A percentile compares a stretch with the other conserved stretches of the same genome.
phyloP scores from a whole-genome alignment of 306 rosid genomes.

The Cucurbita moschata region DNA sequence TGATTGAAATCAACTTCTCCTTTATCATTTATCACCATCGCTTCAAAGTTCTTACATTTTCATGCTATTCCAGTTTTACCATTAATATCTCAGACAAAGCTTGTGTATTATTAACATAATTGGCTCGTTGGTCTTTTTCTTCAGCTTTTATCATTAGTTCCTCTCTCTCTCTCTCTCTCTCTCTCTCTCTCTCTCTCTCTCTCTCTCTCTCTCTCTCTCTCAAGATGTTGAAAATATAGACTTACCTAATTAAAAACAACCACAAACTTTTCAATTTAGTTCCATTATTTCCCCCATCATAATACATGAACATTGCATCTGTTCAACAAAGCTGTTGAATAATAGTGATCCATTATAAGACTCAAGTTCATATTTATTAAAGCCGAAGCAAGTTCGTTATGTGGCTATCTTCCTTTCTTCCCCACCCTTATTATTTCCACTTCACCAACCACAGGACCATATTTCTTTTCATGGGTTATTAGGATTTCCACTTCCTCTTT shows the following conservation, averaged over 20 bases:
- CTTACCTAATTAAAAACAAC: constrained; percentile 1
- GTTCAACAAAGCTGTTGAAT: constrained; percentile 1
- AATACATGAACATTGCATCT: not conserved
- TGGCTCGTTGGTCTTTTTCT: not conserved
- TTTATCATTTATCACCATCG: no score
- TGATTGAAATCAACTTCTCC: not conserved
- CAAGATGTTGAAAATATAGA: not conserved
- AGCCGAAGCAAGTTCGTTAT: constrained; percentile 4
- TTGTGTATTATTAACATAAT: not conserved
- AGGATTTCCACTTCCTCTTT: not conserved
- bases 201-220: not conserved
- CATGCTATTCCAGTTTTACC: not conserved
- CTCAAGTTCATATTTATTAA: not conserved
- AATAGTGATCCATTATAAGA: not conserved
- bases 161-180: not conserved
- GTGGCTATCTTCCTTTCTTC: not conserved
- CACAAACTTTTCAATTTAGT: not conserved
- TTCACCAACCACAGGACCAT: not conserved
- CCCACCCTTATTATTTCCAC: not conserved
- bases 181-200: not conserved
- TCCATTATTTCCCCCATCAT: not conserved
- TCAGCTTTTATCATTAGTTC: not conserved
- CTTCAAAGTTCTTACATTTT: not conserved
- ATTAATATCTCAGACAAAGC: not conserved
- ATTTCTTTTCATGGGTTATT: not conserved